phyloP scores from a whole-genome alignment of 2,329 filamentous ascomycete genomes.

The Scolecobasidium constrictum region DNA sequence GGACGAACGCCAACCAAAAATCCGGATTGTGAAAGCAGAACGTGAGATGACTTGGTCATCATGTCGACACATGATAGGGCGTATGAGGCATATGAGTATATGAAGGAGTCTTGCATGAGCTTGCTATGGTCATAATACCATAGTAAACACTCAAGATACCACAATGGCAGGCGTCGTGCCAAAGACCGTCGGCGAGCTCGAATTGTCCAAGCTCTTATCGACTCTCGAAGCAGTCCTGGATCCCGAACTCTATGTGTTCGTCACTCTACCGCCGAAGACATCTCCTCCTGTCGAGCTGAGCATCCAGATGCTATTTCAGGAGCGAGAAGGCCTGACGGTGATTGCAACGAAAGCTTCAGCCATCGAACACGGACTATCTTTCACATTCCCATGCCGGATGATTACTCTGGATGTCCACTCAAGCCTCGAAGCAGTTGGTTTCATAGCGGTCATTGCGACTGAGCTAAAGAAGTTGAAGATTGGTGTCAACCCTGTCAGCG shows the following conservation, averaged over 20 bases:
- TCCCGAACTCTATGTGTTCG: conserved; percentile 4
- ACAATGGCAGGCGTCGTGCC: not conserved
- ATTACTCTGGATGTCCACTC: conserved; percentile 10
- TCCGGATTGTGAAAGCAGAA: too few species aligned
- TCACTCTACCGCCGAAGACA: conserved; percentile 5
- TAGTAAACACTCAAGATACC: too few species aligned
- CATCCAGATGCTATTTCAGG: conserved; percentile 7
- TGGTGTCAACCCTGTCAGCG: conserved; percentile 6
- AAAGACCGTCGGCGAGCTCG: not conserved
- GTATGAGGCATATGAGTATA: too few species aligned
- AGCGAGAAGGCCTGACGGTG: conserved; percentile 7
- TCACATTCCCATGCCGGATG: conserved; percentile 5
- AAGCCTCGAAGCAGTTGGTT: conserved; percentile 8
- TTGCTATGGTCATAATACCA: too few species aligned
- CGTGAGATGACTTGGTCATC: too few species aligned
- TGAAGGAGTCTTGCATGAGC: too few species aligned
- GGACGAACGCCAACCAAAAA: too few species aligned
- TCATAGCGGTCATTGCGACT: conserved; percentile 7
- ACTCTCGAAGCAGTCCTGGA: conserved; percentile 1
- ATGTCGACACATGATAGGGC: too few species aligned
- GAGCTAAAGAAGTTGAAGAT: conserved; percentile 3
- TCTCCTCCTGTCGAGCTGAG: conserved; percentile 1
- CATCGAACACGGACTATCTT: conserved; percentile 2
- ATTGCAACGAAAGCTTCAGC: not conserved
- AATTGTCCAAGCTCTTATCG: conserved; percentile 1